phyloP scores from a whole-genome alignment of 768 basidiomycete species.

The Leccinellum rugosiceps region DNA sequence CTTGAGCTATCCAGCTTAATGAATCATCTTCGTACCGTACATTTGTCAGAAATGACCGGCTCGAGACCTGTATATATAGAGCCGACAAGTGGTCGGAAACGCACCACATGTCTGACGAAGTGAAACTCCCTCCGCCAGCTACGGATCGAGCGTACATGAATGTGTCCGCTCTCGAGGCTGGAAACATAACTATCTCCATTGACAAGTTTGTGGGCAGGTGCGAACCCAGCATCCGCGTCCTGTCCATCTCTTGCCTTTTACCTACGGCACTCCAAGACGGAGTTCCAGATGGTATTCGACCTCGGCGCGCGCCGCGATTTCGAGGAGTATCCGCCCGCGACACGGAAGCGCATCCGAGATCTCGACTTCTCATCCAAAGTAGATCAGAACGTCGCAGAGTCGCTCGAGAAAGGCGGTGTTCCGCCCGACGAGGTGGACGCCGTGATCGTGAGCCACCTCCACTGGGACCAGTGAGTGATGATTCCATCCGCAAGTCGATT shows the following conservation, averaged over 20 bases:
- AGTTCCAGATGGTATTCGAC: slow-evolving; percentile 48
- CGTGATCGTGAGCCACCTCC: slow-evolving; percentile 50
- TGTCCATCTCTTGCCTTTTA: slow-evolving; percentile 53
- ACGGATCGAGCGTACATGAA: slow-evolving; percentile 47
- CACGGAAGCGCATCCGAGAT: slow-evolving; percentile 19
- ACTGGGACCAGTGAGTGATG: slow-evolving; percentile 43
- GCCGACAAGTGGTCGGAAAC: background rate
- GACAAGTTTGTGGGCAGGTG: slow-evolving; percentile 37
- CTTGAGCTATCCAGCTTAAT: background rate
- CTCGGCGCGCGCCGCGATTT: slow-evolving; percentile 51
- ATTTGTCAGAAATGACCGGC: background rate
- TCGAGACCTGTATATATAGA: background rate
- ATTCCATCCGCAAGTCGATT: background rate
- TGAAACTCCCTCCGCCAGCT: slow-evolving; percentile 10
- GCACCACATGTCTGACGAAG: slow-evolving; percentile 2
- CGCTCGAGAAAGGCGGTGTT: slow-evolving; percentile 48
- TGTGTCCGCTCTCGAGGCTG: slow-evolving; percentile 56
- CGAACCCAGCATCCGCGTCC: slow-evolving; percentile 23
- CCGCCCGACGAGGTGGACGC: slow-evolving; percentile 41
- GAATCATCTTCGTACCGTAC: background rate
- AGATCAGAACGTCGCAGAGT: slow-evolving; percentile 42
- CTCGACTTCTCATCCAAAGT: background rate
- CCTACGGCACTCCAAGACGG: slow-evolving; percentile 43
- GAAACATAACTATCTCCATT: slow-evolving; percentile 39
- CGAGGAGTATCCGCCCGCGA: slow-evolving; percentile 38